Conservation (phyloP, 2,329 filamentous ascomycete species). For the Hymenoscyphus scutula region DNA sequence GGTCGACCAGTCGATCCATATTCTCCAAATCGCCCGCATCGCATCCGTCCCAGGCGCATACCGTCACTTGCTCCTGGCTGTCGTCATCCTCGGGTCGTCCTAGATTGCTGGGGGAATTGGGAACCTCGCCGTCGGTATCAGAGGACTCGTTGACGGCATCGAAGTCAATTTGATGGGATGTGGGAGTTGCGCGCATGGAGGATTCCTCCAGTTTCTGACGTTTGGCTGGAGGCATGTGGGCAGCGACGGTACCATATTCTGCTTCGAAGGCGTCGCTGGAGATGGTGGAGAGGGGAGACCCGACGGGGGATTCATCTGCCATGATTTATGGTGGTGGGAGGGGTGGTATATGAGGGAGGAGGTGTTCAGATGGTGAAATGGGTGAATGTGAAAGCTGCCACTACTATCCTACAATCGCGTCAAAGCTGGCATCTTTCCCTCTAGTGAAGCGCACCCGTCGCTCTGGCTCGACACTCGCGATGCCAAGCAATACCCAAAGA, state of each 20-base stretch:
- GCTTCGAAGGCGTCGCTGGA: slow-evolving; percentile 61
- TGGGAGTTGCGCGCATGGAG: slow-evolving; percentile 25
- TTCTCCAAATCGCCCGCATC: slow-evolving; percentile 67
- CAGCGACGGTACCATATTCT: slow-evolving; percentile 49
- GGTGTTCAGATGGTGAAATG: background rate
- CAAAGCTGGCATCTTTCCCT: too few relatives aligned
- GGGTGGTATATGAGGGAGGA: too few relatives aligned
- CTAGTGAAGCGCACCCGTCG: too few relatives aligned
- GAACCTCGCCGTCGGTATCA: slow-evolving; percentile 84
- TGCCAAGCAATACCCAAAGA: too few relatives aligned
- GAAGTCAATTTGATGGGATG: slow-evolving; percentile 35
- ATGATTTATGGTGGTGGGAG: slow-evolving; percentile 30
- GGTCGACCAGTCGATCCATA: slow-evolving; percentile 78
- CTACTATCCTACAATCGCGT: too few relatives aligned
- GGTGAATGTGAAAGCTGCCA: background rate
- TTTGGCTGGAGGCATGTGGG: slow-evolving; percentile 36
- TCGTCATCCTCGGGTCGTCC: slow-evolving; percentile 74
- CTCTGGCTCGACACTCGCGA: too few relatives aligned
- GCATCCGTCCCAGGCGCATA: slow-evolving; percentile 77
- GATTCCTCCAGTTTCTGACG: slow-evolving; percentile 32
- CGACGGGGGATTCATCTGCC: slow-evolving; percentile 51
- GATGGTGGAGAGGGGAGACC: slow-evolving; percentile 63
- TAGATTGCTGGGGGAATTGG: slow-evolving; percentile 66
- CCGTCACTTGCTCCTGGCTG: slow-evolving; percentile 72
- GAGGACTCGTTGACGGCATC: slow-evolving; percentile 63